Evolutionary conservation across 148 eudicot species (phyloP).

Genomic region (Chenopodium suecicum): DNA sequence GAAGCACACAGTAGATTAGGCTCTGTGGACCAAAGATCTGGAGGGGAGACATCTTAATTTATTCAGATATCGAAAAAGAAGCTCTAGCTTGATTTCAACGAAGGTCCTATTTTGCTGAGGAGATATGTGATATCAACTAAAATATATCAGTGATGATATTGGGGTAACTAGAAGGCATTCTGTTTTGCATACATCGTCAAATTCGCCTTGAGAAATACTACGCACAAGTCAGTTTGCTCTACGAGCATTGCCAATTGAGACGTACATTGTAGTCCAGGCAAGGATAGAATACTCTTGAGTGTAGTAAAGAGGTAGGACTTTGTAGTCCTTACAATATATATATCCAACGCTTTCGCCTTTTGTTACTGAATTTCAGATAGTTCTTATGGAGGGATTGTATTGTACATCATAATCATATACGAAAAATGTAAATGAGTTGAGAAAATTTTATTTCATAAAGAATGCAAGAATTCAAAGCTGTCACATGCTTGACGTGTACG

Average conservation of each 20-base stretch:
- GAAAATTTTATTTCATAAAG: neutral
- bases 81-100: neutral
- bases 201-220: neutral
- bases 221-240: neutral
- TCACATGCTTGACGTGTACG: slow-evolving; percentile 4
- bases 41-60: slow-evolving; percentile 27
- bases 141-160: neutral
- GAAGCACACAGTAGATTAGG: slow-evolving; percentile 23
- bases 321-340: neutral
- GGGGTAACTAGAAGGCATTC: neutral
- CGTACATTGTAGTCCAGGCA: neutral
- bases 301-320: neutral
- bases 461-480: neutral
- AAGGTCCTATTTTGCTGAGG: neutral
- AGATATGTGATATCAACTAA: slow-evolving; percentile 10
- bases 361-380: slow-evolving; percentile 10
- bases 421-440: slow-evolving; percentile 30
- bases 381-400: neutral
- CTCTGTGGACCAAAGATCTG: too few relatives aligned
- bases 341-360: neutral
- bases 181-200: neutral
- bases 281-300: neutral
- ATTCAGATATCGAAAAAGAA: slow-evolving; percentile 6
- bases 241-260: neutral
- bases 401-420: slow-evolving; percentile 8